These are phyloP conservation scores for Trichoderma semiorbis DNA, from an alignment of 2,329 filamentous ascomycete species.

Conservation along the genomic window DNA sequence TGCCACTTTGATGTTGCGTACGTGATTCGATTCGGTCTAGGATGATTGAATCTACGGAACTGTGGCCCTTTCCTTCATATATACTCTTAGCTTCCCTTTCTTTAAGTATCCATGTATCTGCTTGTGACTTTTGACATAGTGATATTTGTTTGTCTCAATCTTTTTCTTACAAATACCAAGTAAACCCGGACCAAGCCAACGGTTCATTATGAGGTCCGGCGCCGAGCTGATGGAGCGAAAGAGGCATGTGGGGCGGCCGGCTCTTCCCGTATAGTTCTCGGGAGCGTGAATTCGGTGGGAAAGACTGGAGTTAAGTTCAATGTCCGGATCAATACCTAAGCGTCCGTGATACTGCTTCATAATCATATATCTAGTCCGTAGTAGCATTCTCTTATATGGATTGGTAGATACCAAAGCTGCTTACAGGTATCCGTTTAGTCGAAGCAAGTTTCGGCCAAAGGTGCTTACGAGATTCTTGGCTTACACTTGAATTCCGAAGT, in stretches of 20 bases:
- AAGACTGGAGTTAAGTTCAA: neutral
- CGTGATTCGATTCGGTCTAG: neutral
- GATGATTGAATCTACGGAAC: neutral
- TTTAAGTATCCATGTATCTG: neutral
- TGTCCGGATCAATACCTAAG: neutral
- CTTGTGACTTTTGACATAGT: neutral
- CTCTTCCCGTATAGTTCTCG: neutral
- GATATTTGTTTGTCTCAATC: neutral
- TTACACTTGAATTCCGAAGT: neutral
- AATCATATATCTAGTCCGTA: neutral
- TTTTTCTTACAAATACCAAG: neutral
- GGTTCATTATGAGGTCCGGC: neutral
- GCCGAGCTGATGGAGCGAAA: neutral
- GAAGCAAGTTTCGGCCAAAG: neutral
- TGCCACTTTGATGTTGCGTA: constrained; percentile 26
- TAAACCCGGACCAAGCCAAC: neutral
- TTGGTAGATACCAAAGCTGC: neutral
- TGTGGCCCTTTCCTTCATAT: neutral
- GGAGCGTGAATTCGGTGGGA: neutral
- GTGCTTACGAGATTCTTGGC: neutral
- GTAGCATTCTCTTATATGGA: neutral
- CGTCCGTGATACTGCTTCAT: neutral
- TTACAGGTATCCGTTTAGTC: neutral
- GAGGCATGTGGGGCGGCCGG: neutral
- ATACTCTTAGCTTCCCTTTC: neutral